Evolutionary conservation across 371 early-diverging fungal species (phyloP), one percentile per base, ranked within the genome.

Genomic region (Vairimorpha apis): DNA sequence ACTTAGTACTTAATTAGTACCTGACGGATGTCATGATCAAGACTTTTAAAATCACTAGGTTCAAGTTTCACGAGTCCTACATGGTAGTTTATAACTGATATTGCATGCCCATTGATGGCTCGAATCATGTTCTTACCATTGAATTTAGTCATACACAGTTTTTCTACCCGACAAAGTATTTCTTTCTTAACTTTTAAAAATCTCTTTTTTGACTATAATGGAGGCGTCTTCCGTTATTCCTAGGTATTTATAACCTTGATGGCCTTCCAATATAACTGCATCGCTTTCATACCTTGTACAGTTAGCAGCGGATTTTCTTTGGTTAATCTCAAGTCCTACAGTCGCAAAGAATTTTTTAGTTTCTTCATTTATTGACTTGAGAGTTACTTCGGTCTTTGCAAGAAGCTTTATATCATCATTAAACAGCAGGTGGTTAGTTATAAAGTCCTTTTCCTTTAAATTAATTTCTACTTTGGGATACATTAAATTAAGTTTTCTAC

Each of bases 401-500:
- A 49, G 18, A 21, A 49, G 8, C 49, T n/a, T 21, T n/a, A 49
- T 8, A n/a, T n/a, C 13, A 10, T 49, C n/a, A 49, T 14, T 49
- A 49, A 49, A n/a, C n/a, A n/a, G n/a, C 8, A 49, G 49, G 23
- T 49, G 13, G 12, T 49, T 49, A 14, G 49, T 49, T 49, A 49
- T 21, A 49, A n/a, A 49, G 4, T n/a, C 13, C 8, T 21, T 49
- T 49, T 49, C 12, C 14, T 5, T 14, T 4, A 21, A 14, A n/a
- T n/a, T n/a, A n/a, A n/a, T 33, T 58, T 23, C 58, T 33, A 58
- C 58, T 58, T 58, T 58, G 7, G 29, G 58, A 32, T 58, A 69
- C 18, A 16, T 37, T 21, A 13, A 18, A 30, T 69, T 69, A 12
- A 69, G 35, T 35, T 25, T 43, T 35, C 60, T 41, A 27, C 70